Conservation (phyloP, 352 stramenopile genomes). For the Phytophthora multivora region DNA sequence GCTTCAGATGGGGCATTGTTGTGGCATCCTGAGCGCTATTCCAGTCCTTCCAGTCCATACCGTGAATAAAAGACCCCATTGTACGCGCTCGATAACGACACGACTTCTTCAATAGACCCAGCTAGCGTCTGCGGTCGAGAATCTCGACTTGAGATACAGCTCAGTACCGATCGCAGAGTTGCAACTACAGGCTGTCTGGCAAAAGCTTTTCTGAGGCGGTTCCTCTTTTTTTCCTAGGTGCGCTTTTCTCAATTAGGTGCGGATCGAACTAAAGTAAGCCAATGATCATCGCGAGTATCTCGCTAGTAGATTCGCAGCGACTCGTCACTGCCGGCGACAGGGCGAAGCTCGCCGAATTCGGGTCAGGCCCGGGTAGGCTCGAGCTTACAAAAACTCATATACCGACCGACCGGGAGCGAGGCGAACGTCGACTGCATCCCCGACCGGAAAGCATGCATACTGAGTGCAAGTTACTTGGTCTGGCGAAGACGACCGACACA, state of each 20-base stretch:
- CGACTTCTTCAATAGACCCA: too few relatives aligned
- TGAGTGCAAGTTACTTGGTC: constrained; percentile 18
- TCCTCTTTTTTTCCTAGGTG: too few relatives aligned
- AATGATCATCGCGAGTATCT: not conserved
- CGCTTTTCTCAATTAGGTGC: not conserved
- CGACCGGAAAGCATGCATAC: constrained; percentile 16
- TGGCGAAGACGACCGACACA: constrained; percentile 24
- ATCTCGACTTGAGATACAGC: too few relatives aligned
- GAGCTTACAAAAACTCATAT: constrained; percentile 46
- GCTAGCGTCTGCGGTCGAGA: too few relatives aligned
- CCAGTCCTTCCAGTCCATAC: too few relatives aligned
- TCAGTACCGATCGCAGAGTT: too few relatives aligned
- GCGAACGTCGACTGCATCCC: not conserved
- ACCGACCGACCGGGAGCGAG: constrained; percentile 44
- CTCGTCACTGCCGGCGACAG: too few relatives aligned
- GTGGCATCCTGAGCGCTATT: too few relatives aligned
- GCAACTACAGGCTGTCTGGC: too few relatives aligned
- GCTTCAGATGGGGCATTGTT: not conserved
- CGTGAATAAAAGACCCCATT: too few relatives aligned
- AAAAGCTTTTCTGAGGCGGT: too few relatives aligned
- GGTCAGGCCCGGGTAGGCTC: not conserved
- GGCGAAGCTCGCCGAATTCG: constrained; percentile 35
- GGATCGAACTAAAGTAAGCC: not conserved
- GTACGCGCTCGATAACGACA: too few relatives aligned
- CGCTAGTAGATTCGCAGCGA: constrained; percentile 1